A percentile compares a stretch with the other conserved stretches of the same genome.
These are phyloP conservation scores for Phlebiopsis gigantea DNA, from an alignment of 768 basidiomycete species.

Conservation along the genomic window DNA sequence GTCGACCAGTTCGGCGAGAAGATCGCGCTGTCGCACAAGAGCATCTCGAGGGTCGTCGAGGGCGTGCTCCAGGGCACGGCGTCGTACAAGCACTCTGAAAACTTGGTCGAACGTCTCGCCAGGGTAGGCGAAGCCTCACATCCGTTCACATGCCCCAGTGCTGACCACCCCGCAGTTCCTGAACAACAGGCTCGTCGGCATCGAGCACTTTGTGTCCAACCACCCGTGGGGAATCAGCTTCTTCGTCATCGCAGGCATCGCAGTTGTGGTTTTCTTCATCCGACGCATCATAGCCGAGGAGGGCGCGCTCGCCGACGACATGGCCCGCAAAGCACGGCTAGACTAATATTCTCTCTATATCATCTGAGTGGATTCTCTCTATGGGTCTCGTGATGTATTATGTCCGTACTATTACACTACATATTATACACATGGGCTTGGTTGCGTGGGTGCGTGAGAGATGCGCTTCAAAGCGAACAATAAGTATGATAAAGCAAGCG, in stretches of 20 bases:
- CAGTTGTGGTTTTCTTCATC: slow-evolving; percentile 17
- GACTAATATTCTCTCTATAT: slow-evolving; percentile 6
- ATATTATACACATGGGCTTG: neutral
- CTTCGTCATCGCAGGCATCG: slow-evolving; percentile 18
- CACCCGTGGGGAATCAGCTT: slow-evolving; percentile 24
- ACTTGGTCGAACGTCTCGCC: slow-evolving; percentile 58
- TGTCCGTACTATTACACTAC: slow-evolving; percentile 5
- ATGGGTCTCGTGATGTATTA: slow-evolving; percentile 1
- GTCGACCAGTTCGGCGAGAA: slow-evolving; percentile 47
- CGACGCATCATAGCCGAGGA: slow-evolving; percentile 20
- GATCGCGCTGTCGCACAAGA: slow-evolving; percentile 50
- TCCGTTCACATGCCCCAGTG: neutral
- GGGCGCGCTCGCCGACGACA: slow-evolving; percentile 2
- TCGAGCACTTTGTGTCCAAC: slow-evolving; percentile 22
- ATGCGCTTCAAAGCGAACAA: neutral
- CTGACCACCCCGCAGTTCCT: slow-evolving; percentile 21
- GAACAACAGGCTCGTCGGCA: slow-evolving; percentile 22
- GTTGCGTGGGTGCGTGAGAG: neutral
- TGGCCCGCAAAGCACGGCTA: slow-evolving; percentile 8
- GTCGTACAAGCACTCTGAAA: slow-evolving; percentile 61
- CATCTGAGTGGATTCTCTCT: slow-evolving; percentile 1
- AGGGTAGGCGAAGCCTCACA: slow-evolving; percentile 41
- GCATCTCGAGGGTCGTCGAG: slow-evolving; percentile 68
- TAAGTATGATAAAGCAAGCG: neutral
- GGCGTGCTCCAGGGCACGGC: slow-evolving; percentile 50